Base-by-base conservation (phyloP, 1,284 basidiomycete genomes). In the Lentinula novae-zelandiae region DNA sequence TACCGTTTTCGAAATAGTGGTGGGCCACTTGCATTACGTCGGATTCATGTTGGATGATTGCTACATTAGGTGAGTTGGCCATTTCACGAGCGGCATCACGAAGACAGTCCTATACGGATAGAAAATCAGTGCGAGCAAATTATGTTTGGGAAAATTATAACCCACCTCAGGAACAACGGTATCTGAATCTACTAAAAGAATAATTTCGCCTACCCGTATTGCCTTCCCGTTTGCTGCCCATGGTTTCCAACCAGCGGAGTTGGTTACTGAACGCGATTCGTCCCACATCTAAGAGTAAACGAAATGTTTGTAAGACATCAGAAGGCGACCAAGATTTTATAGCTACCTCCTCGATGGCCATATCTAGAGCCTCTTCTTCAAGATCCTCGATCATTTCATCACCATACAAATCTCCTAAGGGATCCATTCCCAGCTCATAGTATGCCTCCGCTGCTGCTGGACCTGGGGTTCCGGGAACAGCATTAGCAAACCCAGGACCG, bases 71-170 rank as follows among this genome's bases (percentile, higher is more conserved):
- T 63, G 79, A 83, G 66, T 85, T 83, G 8, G 78, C 75, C 76
- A 94, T 84, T 73, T 95, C 92, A 36, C 87, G 81, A 5, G 89
- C 91, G 0, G 92, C 92, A 71, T 93, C 91, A 46, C 90, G 81
- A 66, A 94, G 82, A 69, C 90, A 94, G 71, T 93, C 92, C 68
- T 60, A 38, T 34, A 5, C 3, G 3, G 27, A 38, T 4, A 10
- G 22, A 5, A 7, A 8, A 20, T 33, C 27, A 27, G 27, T 27
- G 3, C 27, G 27, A 27, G 27, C 27, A 4, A 27, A 27, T 27
- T 4, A 27, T 7, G 4, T 39, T n/a, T 2, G 31, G 8, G 5
- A 39, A 44, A 27, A 5, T n/a, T 15, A n/a, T 38, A 50, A 5
- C 51, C 33, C 7, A 53, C 51, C 51, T 87, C 86, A 1, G 92